Evolutionary conservation across 73 alveolate genomes (phyloP), one percentile per base, ranked within the genome.

Genomic region (Uronychia setigera): DNA sequence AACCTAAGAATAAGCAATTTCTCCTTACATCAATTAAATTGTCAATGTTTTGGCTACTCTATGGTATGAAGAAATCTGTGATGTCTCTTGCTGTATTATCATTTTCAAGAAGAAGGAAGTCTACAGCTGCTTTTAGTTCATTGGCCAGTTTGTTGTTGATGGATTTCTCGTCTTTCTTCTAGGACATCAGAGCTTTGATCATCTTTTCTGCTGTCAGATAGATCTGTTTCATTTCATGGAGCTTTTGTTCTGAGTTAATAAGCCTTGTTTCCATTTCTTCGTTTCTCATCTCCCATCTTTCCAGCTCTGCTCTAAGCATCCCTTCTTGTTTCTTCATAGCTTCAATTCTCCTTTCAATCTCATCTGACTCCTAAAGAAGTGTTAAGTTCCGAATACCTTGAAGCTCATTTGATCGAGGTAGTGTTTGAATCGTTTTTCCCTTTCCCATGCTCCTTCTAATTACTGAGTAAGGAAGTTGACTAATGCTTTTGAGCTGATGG

Each of bases 261-360:
- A 81, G 88, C 9, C 88, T 60, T 1, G 81, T 81, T 29, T 81
- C 88, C 26, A 81, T 77, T 34, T 81, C 88, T 60, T 81, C 88
- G 59, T 81, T 81, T 29, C 88, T 59, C 88, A 81, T 81, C 33
- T 1, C 31, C 76, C 57, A 35, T 32, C 88, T 11, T 33, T 81
- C 88, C 11, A 60, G 31, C 26, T 81, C 88, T 14, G 57, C 88
- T 13, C 88, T 31, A 60, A 81, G 57, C 32, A n/a, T 58, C 76
- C 26, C 29, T 1, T 81, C 80, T 59, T 77, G 80, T 31, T 81
- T 58, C n/a, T 58, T 13, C 28, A 81, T 35, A 1, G 32, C 31
- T n/a, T 81, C 88, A 29, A 58, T 35, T 60, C 33, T 81, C 80
- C 60, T 81, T 35, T 58, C 1, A 26, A 81, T 31, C 57, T 31